These are phyloP conservation scores for Apophysomyces elegans DNA, from an alignment of 371 early-diverging fungal species.

Conservation along the genomic window DNA sequence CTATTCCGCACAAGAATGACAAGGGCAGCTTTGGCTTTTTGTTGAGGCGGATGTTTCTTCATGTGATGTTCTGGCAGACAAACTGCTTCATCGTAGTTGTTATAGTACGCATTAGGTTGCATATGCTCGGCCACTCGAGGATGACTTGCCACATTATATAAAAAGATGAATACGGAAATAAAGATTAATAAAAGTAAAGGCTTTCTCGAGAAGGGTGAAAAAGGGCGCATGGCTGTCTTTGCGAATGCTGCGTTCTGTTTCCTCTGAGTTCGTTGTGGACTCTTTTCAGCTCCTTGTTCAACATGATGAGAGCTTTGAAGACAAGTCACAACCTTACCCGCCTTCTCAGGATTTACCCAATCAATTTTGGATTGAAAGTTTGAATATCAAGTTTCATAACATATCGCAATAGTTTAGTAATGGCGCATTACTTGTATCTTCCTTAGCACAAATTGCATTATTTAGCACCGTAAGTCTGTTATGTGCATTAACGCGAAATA, in stretches of 20 bases:
- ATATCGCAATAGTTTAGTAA: too few relatives aligned
- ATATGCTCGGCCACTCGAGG: conserved; percentile 43
- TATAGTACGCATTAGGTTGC: conserved; percentile 52
- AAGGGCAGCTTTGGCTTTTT: conserved; percentile 55
- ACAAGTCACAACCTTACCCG: too few relatives aligned
- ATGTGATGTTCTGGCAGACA: conserved; percentile 50
- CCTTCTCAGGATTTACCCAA: background rate
- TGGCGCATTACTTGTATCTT: too few relatives aligned
- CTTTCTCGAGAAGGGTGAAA: conserved; percentile 42
- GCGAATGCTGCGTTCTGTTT: background rate
- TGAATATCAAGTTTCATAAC: too few relatives aligned
- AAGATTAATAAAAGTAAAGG: conserved; percentile 37
- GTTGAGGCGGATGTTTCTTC: conserved; percentile 37
- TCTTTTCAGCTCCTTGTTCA: too few relatives aligned
- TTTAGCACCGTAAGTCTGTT: too few relatives aligned
- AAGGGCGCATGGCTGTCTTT: conserved; percentile 29
- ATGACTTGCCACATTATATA: conserved; percentile 51
- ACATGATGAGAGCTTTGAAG: too few relatives aligned
- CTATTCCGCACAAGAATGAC: conserved; percentile 54
- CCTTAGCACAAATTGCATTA: too few relatives aligned
- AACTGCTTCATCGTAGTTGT: conserved; percentile 47
- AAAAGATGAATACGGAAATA: conserved; percentile 34
- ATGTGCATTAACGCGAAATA: too few relatives aligned
- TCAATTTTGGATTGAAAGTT: too few relatives aligned
- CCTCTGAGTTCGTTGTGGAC: too few relatives aligned